Evolutionary conservation across 257 asterid species (phyloP).

Genomic region (Prunella vulgaris): DNA sequence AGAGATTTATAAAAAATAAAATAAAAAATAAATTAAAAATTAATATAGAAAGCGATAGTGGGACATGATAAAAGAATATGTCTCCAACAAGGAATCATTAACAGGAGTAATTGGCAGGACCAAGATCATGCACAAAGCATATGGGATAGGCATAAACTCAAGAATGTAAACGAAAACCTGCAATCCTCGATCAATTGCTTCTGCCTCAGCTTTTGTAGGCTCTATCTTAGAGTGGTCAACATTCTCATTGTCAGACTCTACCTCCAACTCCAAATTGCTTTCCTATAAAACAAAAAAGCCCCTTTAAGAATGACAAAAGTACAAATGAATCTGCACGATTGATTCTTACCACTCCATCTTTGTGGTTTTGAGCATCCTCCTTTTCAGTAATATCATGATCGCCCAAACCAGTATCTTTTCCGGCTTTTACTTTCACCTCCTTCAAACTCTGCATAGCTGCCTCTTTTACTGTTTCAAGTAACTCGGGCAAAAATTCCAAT

Average conservation of each 20-base stretch:
- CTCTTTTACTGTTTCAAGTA: conserved; percentile 60
- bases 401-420: conserved; percentile 33
- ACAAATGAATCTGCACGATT: neutral
- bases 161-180: conserved; percentile 49
- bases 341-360: conserved; percentile 54
- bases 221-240: conserved; percentile 65
- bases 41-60: conserved; percentile 13
- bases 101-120: neutral
- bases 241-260: conserved; percentile 70
- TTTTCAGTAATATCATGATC: conserved; percentile 30
- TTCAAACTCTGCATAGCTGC: conserved; percentile 50
- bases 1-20: neutral
- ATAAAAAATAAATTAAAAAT: neutral
- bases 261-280: conserved; percentile 52
- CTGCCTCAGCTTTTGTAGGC: conserved; percentile 88
- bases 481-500: conserved; percentile 61
- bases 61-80: neutral
- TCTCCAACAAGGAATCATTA: conserved; percentile 3
- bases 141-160: conserved; percentile 4
- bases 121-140: conserved; percentile 2
- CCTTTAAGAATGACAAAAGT: conserved; percentile 11
- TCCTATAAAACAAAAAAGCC: conserved; percentile 40
- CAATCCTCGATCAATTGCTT: conserved; percentile 86
- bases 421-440: conserved; percentile 57
- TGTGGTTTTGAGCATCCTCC: conserved; percentile 44